These are phyloP conservation scores for Fusarium tricinctum DNA, from an alignment of 2,329 filamentous ascomycete genomes.

Conservation along the genomic window DNA sequence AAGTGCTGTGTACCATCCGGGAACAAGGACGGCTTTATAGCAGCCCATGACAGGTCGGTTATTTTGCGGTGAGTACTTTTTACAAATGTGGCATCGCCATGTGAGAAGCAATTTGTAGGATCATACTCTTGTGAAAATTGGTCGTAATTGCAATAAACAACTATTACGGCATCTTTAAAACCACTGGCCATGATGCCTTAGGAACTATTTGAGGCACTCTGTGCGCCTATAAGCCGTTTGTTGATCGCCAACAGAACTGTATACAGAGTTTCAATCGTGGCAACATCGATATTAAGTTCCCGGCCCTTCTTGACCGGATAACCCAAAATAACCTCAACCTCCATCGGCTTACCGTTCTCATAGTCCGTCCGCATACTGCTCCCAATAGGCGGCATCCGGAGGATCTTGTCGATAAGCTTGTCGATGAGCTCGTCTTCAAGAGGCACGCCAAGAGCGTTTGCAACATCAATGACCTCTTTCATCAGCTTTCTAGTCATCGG, in stretches of 20 bases:
- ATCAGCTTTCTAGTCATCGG: slow-evolving; percentile 65
- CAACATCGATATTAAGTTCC: slow-evolving; percentile 67
- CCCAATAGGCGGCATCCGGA: slow-evolving; percentile 59
- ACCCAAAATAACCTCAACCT: slow-evolving; percentile 73
- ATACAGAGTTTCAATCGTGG: slow-evolving; percentile 61
- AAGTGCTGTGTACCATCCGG: neutral
- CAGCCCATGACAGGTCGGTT: neutral
- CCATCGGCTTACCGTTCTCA: slow-evolving; percentile 69
- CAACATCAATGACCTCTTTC: slow-evolving; percentile 68
- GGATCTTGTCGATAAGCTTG: slow-evolving; percentile 63
- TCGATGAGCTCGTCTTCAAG: slow-evolving; percentile 62
- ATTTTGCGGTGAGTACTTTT: no score
- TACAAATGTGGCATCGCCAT: no score
- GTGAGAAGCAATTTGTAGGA: no score
- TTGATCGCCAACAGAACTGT: slow-evolving; percentile 54
- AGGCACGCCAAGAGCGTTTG: slow-evolving; percentile 65
- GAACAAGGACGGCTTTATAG: neutral
- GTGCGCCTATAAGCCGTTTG: slow-evolving; percentile 6
- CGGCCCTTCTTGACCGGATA: slow-evolving; percentile 70
- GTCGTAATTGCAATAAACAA: no score
- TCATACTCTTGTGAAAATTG: rapidly evolving
- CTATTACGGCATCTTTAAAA: no score
- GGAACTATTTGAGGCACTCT: neutral
- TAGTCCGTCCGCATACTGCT: slow-evolving; percentile 72
- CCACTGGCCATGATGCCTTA: no score